A percentile compares a stretch with the other conserved stretches of the same genome.
Evolutionary conservation across 129 eudicot species (phyloP).

Genomic region (Cynara cardunculus): DNA sequence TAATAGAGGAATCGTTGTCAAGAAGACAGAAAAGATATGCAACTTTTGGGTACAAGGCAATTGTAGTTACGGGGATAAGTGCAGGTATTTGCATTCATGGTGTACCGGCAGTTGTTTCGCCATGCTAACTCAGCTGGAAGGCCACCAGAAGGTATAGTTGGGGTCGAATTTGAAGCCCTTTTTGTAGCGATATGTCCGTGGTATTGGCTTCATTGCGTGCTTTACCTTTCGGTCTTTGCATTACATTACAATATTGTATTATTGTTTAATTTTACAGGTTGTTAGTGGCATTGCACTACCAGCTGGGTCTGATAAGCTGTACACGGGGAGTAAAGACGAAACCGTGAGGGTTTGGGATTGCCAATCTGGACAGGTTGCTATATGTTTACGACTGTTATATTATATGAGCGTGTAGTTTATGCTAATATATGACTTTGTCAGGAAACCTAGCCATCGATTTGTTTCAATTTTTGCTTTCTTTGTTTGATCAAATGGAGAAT

Average conservation of each 20-base stretch:
- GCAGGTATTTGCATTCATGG: slow-evolving; percentile 75
- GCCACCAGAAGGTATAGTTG: slow-evolving; percentile 58
- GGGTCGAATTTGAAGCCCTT: neutral
- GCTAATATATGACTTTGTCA: too few relatives aligned
- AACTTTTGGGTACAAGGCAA: slow-evolving; percentile 65
- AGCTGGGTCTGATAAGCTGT: slow-evolving; percentile 83
- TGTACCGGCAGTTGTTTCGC: slow-evolving; percentile 55
- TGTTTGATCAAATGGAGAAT: neutral
- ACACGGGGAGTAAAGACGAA: slow-evolving; percentile 88
- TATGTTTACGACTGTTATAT: neutral
- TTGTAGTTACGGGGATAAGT: slow-evolving; percentile 64
- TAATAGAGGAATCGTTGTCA: slow-evolving; percentile 27
- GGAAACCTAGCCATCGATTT: neutral
- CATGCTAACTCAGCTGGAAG: slow-evolving; percentile 68
- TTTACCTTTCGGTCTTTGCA: too few relatives aligned
- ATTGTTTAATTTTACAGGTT: slow-evolving; percentile 35
- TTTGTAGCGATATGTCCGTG: neutral
- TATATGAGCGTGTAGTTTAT: neutral
- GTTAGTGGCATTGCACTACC: slow-evolving; percentile 88
- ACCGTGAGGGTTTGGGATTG: slow-evolving; percentile 95
- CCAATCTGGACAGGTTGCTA: slow-evolving; percentile 93
- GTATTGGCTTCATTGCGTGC: neutral
- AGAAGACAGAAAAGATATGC: slow-evolving; percentile 57
- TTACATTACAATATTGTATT: neutral
- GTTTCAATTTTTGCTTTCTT: neutral